These are phyloP conservation scores for Cynanchum wilfordii DNA, from an alignment of 257 asterid species.

Conservation along the genomic window DNA sequence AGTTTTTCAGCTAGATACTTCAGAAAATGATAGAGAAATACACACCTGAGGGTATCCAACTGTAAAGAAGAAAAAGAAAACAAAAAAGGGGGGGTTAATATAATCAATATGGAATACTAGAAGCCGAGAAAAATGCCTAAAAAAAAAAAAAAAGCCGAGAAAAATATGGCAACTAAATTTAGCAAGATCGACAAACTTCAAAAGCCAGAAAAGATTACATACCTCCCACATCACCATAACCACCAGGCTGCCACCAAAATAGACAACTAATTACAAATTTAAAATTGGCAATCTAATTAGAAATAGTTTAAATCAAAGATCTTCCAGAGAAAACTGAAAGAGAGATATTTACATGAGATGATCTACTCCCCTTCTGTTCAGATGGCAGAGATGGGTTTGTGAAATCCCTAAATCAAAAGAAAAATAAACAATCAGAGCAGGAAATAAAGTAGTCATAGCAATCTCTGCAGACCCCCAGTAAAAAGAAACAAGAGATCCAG, in stretches of 20 bases:
- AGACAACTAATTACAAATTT: constrained; percentile 13
- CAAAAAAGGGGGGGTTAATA: constrained; percentile 22
- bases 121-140: constrained; percentile 1
- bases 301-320: constrained; percentile 8
- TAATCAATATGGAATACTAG: constrained; percentile 8
- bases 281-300: neutral
- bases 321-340: constrained; percentile 27
- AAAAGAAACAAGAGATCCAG: neutral
- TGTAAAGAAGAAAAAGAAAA: constrained; percentile 26
- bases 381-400: constrained; percentile 92
- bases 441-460: neutral
- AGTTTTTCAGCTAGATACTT: neutral
- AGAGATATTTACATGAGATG: constrained; percentile 67
- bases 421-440: constrained; percentile 18
- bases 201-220: constrained; percentile 34
- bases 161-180: constrained; percentile 12
- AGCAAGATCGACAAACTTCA: constrained; percentile 47
- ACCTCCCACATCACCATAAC: constrained; percentile 69
- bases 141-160: too few relatives aligned
- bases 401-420: constrained; percentile 67
- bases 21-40: constrained; percentile 9
- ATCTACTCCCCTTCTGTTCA: constrained; percentile 92
- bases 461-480: constrained; percentile 19
- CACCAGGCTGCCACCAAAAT: constrained; percentile 51
- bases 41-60: constrained; percentile 95